Evolutionary conservation across 2,329 filamentous ascomycete genomes (phyloP).

Genomic region (Bipolaris oryzae): DNA sequence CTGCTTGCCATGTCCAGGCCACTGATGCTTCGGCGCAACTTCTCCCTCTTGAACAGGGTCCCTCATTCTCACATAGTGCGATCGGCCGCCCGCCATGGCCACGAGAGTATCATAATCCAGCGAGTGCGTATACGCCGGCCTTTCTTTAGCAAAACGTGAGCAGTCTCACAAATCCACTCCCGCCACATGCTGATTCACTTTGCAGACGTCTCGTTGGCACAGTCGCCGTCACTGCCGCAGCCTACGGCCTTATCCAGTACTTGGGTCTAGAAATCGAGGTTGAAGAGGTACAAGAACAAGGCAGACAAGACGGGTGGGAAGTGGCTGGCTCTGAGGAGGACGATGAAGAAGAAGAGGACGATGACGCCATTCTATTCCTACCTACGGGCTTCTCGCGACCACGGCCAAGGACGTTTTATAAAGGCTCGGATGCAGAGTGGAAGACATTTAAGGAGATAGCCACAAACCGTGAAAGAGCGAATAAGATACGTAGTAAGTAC

Average conservation of each 20-base stretch:
- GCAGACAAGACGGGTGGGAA: conserved; percentile 18
- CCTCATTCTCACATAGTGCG: conserved; percentile 32
- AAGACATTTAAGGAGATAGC: conserved; percentile 56
- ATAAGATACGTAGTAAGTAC: conserved; percentile 47
- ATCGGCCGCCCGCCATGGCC: conserved; percentile 39
- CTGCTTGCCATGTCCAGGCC: conserved; percentile 47
- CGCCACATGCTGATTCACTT: conserved; percentile 12
- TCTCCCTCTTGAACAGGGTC: conserved; percentile 42
- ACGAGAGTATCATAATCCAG: conserved; percentile 42
- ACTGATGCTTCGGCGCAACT: conserved; percentile 45
- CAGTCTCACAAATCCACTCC: conserved; percentile 11
- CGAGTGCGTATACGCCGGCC: conserved; percentile 51
- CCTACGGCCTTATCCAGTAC: conserved; percentile 30
- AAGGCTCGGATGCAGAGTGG: conserved; percentile 61
- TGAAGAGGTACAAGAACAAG: conserved; percentile 22
- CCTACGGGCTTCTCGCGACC: conserved; percentile 55
- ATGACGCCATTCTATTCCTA: conserved; percentile 52
- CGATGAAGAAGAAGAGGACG: conserved; percentile 39
- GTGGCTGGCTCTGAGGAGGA: conserved; percentile 29
- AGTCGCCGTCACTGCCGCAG: conserved; percentile 22
- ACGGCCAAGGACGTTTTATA: conserved; percentile 51
- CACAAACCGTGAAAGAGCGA: conserved; percentile 49
- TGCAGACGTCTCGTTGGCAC: conserved; percentile 36
- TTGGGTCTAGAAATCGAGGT: conserved; percentile 34
- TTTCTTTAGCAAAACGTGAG: conserved; percentile 45